A percentile compares a stretch with the other conserved stretches of the same genome.
Evolutionary conservation across 345 rosid genomes (phyloP).

Genomic region (Eucalyptus camaldulensis): DNA sequence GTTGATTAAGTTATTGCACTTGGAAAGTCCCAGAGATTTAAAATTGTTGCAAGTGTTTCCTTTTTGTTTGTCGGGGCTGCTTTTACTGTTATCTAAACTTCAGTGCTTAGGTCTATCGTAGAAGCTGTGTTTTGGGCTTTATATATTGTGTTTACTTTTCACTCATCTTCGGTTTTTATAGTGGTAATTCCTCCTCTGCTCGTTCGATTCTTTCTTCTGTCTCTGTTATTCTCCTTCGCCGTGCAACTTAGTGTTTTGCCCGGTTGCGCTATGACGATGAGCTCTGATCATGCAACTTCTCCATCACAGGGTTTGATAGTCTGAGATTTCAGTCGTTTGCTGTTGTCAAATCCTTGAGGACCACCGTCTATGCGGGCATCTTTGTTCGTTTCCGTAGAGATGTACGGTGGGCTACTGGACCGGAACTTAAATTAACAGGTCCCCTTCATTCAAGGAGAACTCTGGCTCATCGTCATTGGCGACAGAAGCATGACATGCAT

Average conservation of each 20-base stretch:
- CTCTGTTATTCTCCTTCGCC: neutral
- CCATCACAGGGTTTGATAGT: neutral
- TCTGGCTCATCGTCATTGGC: neutral
- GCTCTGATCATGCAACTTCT: neutral
- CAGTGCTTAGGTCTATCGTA: neutral
- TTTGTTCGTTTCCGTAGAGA: neutral
- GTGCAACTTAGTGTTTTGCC: neutral
- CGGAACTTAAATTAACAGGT: neutral
- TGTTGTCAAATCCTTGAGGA: neutral
- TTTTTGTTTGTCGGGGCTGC: neutral
- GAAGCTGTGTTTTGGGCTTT: neutral
- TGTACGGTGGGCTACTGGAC: neutral
- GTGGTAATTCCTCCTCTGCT: neutral
- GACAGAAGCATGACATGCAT: neutral
- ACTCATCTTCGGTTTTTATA: neutral
- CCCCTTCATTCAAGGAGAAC: neutral
- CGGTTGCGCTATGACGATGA: neutral
- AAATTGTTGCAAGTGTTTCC: neutral
- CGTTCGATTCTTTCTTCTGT: neutral
- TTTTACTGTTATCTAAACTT: neutral
- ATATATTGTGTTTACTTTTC: neutral
- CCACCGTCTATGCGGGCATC: neutral
- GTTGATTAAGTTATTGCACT: conserved; percentile 34
- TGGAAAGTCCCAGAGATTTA: neutral
- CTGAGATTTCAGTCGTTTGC: neutral